Base-by-base conservation (phyloP, 148 eudicot species). In the Fagopyrum tataricum region DNA sequence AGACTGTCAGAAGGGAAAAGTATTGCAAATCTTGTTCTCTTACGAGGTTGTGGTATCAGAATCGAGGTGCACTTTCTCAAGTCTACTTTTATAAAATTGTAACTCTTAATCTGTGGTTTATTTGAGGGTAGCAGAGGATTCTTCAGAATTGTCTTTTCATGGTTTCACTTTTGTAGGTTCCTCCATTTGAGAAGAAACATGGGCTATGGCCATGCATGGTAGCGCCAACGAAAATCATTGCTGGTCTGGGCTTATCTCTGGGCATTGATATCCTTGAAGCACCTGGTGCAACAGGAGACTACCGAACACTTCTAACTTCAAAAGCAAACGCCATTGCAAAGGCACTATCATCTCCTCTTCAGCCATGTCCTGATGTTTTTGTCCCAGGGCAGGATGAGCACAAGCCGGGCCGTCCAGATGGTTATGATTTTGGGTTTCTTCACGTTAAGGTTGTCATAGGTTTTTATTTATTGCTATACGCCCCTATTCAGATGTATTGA, bases 11-110 rank as follows among this genome's bases (percentile, higher is more conserved):
- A 90, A 78, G 97, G 97, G 70, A 95, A 95, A 76, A 95, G 82
- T 71, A 85, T 91, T 69, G 97, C 99, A 68, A 95, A 91, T 83
- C 31, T 91, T 53, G 97, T 95, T 67, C 88, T 95, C 23, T 82
- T 95, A 79, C 86, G 99, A 79, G 99, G 99, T 70, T 95, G 99
- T 82, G 99, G 99, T 58, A 91, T 95, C 74, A 89, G 99, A 78
- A 95, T 95, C 76, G 97, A 95, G 92, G 97, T 95, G 52, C 44
- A n/a, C 6, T 14, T 64, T 31, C 69, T 24, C 44, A 37, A 37
- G 68, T 41, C 68, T 37, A 62, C 42, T 8, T 61, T 61, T 31
- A 8, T 61, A 26, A 26, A 14, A 61, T 21, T 61, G 20, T 64
- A 64, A 31, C 69, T 14, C 12, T 9, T 15, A 37, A 15, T 64